Evolutionary conservation across 345 rosid genomes (phyloP).

Genomic region (Geranium brycei): DNA sequence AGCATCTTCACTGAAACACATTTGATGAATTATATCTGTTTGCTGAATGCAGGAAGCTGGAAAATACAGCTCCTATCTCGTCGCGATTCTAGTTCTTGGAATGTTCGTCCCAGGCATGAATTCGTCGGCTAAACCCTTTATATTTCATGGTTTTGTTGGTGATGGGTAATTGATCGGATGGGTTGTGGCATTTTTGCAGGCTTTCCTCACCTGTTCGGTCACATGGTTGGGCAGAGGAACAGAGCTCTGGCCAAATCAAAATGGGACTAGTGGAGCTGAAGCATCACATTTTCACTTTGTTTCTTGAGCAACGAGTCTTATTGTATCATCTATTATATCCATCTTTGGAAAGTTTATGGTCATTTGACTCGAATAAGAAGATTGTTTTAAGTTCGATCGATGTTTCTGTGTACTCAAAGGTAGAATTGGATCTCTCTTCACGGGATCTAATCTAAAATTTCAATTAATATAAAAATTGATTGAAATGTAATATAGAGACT

Average conservation of each 20-base stretch:
- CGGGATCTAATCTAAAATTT: too few species aligned
- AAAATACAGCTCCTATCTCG: conserved; percentile 49
- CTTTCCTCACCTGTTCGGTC: conserved; percentile 70
- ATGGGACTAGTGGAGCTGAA: conserved; percentile 27
- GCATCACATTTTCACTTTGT: too few species aligned
- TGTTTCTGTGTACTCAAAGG: too few species aligned
- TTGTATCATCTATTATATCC: too few species aligned
- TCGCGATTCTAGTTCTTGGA: conserved; percentile 52
- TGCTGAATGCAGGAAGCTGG: conserved; percentile 44
- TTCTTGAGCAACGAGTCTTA: too few species aligned
- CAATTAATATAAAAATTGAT: too few species aligned
- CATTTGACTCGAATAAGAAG: too few species aligned
- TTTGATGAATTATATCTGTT: neutral
- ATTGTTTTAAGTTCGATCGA: too few species aligned
- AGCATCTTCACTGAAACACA: neutral
- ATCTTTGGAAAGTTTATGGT: too few species aligned
- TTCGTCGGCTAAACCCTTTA: conserved; percentile 3
- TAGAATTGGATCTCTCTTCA: too few species aligned
- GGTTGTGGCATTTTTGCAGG: conserved; percentile 39
- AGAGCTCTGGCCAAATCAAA: conserved; percentile 79
- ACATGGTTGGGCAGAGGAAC: conserved; percentile 85
- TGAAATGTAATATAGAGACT: too few species aligned
- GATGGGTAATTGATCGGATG: neutral
- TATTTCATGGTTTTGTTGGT: neutral
- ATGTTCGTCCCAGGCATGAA: conserved; percentile 66